phyloP scores from a whole-genome alignment of 257 asterid species.

The Ophiorrhiza pumila region DNA sequence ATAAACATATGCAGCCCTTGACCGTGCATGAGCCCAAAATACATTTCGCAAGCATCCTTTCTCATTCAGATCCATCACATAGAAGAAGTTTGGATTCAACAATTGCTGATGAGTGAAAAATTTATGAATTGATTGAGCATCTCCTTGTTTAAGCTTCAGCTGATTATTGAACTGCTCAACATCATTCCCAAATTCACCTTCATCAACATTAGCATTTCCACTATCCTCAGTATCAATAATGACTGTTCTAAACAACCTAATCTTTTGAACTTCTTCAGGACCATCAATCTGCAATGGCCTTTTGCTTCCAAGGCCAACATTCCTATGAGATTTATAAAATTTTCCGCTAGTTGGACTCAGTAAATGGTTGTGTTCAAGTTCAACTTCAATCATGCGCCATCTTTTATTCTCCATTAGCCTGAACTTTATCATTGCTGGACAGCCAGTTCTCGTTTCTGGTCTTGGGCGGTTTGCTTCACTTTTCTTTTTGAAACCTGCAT shows the following conservation, averaged over 20 bases:
- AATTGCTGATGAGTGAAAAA: slow-evolving; percentile 51
- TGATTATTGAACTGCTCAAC: slow-evolving; percentile 28
- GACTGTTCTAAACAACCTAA: slow-evolving; percentile 49
- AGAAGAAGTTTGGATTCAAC: slow-evolving; percentile 49
- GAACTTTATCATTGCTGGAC: slow-evolving; percentile 67
- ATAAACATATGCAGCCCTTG: slow-evolving; percentile 46
- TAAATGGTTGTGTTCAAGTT: slow-evolving; percentile 65
- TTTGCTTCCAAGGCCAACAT: slow-evolving; percentile 40
- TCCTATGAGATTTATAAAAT: slow-evolving; percentile 45
- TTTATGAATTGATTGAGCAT: slow-evolving; percentile 39
- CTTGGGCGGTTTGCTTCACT: slow-evolving; percentile 54
- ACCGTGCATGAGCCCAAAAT: slow-evolving; percentile 53
- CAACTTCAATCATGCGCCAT: slow-evolving; percentile 60
- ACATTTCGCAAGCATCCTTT: slow-evolving; percentile 49
- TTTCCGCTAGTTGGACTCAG: slow-evolving; percentile 35
- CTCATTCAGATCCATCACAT: slow-evolving; percentile 53
- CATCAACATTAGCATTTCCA: slow-evolving; percentile 26
- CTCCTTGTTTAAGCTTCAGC: slow-evolving; percentile 49
- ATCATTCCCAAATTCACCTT: slow-evolving; percentile 21
- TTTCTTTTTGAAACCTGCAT: slow-evolving; percentile 73
- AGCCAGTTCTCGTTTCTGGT: slow-evolving; percentile 67
- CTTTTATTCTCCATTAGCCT: slow-evolving; percentile 52
- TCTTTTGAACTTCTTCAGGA: slow-evolving; percentile 33
- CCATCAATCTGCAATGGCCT: slow-evolving; percentile 42
- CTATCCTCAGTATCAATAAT: slow-evolving; percentile 41